Evolutionary conservation across 1,284 basidiomycete genomes (phyloP), one percentile per base, ranked within the genome.

Genomic region (Melanopsichium pennsylvanicum): DNA sequence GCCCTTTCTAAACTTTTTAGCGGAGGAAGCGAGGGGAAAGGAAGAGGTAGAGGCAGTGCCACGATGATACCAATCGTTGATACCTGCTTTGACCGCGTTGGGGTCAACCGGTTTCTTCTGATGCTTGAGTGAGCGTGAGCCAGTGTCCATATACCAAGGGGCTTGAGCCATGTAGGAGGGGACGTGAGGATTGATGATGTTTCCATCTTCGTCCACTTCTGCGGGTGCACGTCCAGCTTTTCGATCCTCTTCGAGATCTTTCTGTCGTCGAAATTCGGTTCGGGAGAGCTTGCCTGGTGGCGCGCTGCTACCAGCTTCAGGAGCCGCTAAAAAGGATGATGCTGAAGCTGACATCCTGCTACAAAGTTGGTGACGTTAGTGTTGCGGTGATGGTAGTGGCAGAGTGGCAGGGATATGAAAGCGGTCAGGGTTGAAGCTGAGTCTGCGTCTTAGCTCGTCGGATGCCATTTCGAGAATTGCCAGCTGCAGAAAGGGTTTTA

Each of bases 171-270:
- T 84, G 70, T 82, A 84, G 43, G 67, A 42, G 81, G 95, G 95
- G 82, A 98, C 97, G 83, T 98, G 95, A 29, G 96, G 96, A 81
- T 98, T 99, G 84, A 98, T 97, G 49, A 92, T 88, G 78, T 88
- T 89, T 51, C 94, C 96, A 82, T 96, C 90, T 80, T 93, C 90
- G 80, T 97, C 95, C 39, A 96, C 84, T 41, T 92, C 94, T 31
- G 94, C 92, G 19, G 94, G 92, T 10, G 93, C 95, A 25, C 93
- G 97, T 83, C 95, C 95, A 39, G 95, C 95, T 84, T 97, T 97
- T 61, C 95, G 89, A 8, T 82, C 82, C 29, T 93, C 92, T 81
- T 97, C 94, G 67, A 97, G 88, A 82, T 97, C 95, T 82, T 96
- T 94, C 83, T 94, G 91, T 22, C 91, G 87, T 37, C 93, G 87